Evolutionary conservation across 345 rosid species (phyloP), one percentile per base, ranked within the genome.

Genomic region (Aquilaria sinensis): DNA sequence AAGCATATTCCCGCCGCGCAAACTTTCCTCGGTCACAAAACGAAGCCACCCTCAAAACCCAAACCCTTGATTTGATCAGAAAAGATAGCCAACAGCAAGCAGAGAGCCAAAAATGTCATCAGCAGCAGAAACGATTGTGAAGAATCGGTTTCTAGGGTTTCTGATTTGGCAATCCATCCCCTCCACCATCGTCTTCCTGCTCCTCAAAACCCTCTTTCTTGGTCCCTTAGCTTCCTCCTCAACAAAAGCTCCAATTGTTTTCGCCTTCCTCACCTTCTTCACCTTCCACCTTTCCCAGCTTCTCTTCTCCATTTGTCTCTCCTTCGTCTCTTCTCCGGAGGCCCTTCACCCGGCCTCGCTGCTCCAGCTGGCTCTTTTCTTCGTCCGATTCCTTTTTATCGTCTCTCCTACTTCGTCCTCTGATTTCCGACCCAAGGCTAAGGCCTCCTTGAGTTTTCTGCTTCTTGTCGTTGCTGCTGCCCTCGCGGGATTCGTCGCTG

Each of bases 81-180:
- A 23, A 23, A 23, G 23, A 23, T 23, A 23, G 23, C 23, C 1
- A 23, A 23, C 23, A 23, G 23, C 23, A 23, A 37, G 8, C 43
- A 9, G 43, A 37, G 43, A 37, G 43, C 23, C 43, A 3, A 37
- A 37, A 37, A 37, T 37, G 43, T 37, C 48, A 7, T 31, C 49
- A 11, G 65, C 33, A 15, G 69, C 86, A 13, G 84, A 78, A 49
- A 31, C 71, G 61, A 75, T 85, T 2, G 76, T 76, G 23, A 78
- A 74, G 66, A 78, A 80, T 56, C 78, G 93, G 3, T 76, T 77
- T 33, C 55, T 74, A 16, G 90, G 90, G 63, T 90, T 88, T 59
- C 66, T 88, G 9, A 85, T 88, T 41, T 86, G 93, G 97, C 90
- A 90, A 47, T 81, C 89, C 2, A 80, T 90, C 6, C 64, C 80